A percentile compares a stretch with the other conserved stretches of the same genome.
Conservation (phyloP, 371 early-diverging fungal species). For the Mucor lusitanicus region DNA sequence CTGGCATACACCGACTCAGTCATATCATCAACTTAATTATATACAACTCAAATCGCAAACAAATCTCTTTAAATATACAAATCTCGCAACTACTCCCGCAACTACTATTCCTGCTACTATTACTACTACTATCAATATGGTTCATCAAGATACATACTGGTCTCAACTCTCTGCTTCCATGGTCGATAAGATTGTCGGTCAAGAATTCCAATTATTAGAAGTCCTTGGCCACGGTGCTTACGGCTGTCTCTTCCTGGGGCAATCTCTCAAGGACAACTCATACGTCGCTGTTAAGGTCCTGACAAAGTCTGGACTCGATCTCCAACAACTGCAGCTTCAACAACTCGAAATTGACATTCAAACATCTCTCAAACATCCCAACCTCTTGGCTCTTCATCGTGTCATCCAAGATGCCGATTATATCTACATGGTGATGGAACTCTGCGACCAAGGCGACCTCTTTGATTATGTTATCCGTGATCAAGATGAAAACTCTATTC, state of each 20-base stretch:
- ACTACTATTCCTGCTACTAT: neutral
- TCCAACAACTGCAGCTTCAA: conserved; percentile 64
- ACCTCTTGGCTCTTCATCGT: conserved; percentile 64
- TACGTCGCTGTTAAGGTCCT: conserved; percentile 76
- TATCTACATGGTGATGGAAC: conserved; percentile 65
- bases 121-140: neutral
- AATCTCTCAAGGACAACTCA: conserved; percentile 37
- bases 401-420: conserved; percentile 55
- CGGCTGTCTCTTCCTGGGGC: conserved; percentile 63
- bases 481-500: conserved; percentile 31
- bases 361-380: conserved; percentile 62
- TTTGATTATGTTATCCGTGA: conserved; percentile 62
- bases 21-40: conserved; percentile 7
- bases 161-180: conserved; percentile 31
- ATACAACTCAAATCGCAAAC: conserved; percentile 2
- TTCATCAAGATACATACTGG: conserved; percentile 31
- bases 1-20: conserved; percentile 17
- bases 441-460: conserved; percentile 65
- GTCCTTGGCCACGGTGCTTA: conserved; percentile 65
- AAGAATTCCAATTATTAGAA: conserved; percentile 54
- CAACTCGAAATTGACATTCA: conserved; percentile 79
- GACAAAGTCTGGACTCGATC: conserved; percentile 63
- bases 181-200: conserved; percentile 30
- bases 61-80: neutral
- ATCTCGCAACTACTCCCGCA: neutral